Evolutionary conservation across 225 moss, liverwort and hornwort species (phyloP), one percentile per base, ranked within the genome.

Genomic region (Straminergon stramineum): DNA sequence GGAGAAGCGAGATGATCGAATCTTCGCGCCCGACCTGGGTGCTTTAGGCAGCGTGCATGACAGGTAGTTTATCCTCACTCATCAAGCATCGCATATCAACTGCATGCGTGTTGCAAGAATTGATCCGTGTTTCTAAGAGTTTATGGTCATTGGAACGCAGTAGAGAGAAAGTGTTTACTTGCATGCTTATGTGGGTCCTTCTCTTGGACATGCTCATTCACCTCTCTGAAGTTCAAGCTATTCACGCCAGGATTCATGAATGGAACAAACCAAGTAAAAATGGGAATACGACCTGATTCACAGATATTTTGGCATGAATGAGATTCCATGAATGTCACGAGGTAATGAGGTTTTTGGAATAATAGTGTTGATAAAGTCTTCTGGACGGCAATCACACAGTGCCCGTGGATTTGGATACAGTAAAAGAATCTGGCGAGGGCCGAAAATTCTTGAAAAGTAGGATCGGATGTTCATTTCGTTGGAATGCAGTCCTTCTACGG

Each of bases 1-100:
- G 64, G 98, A 98, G 92, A 88, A 93, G 78, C 96, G 91, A 90
- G 96, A 98, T 85, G 97, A 98, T 88, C 94, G 95, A 89, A 74
- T 98, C 56, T 82, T 97, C 71, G 95, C 96, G 84, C 98, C 98
- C 63, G 97, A 98, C 89, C 92, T 98, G 60, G 98, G 98, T 87
- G 93, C 95, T 56, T 84, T 98, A n/a, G 94, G 91, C 75, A 96
- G 98, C 86, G 84, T 98, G 85, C 88, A 97, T 76, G 98, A 98
- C 90, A 94, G 98, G 97, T 97, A 82, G 41, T 65, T 81, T n/a
- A 81, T 92, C 56, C n/a, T 83, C 45, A 75, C 32, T 83, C 58
- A 45, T 74, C 60, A 75, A 64, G 41, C 62, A 70, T 83, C 52
- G 41, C 51, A 48, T 28, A 76, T 75, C 15, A 67, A 75, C 21